Evolutionary conservation across 371 early-diverging fungal genomes (phyloP).

Genomic region (Choanephora cucurbitarum): DNA sequence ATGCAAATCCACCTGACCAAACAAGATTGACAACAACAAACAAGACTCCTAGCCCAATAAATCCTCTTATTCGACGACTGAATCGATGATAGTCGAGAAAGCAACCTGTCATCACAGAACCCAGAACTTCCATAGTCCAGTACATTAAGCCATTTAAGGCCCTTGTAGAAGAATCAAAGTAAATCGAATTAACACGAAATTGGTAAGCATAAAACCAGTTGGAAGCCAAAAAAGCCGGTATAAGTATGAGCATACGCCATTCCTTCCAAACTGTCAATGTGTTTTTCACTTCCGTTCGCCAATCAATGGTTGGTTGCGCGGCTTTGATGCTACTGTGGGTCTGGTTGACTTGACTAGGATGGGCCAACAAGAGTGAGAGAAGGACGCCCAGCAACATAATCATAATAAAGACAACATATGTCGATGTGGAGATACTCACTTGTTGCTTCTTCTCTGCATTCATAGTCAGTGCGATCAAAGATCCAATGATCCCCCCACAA

Average conservation of each 20-base stretch:
- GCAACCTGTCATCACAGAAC: slow-evolving; percentile 50
- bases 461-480: slow-evolving; percentile 63
- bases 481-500: slow-evolving; percentile 76
- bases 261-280: slow-evolving; percentile 63
- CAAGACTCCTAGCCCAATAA: slow-evolving; percentile 48
- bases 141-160: slow-evolving; percentile 67
- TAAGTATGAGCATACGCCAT: slow-evolving; percentile 53
- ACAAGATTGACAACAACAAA: slow-evolving; percentile 49
- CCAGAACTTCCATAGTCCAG: slow-evolving; percentile 70
- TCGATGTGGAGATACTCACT: slow-evolving; percentile 50
- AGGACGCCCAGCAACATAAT: slow-evolving; percentile 62
- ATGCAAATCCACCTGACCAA: slow-evolving; percentile 62
- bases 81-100: slow-evolving; percentile 53
- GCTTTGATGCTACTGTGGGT: slow-evolving; percentile 62
- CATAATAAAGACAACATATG: slow-evolving; percentile 66
- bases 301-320: slow-evolving; percentile 46
- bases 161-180: slow-evolving; percentile 60
- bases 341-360: slow-evolving; percentile 54
- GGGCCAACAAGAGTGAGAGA: slow-evolving; percentile 54
- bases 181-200: slow-evolving; percentile 37
- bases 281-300: slow-evolving; percentile 54
- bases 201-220: slow-evolving; percentile 79
- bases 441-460: slow-evolving; percentile 48
- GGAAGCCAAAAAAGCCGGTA: slow-evolving; percentile 70
- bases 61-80: slow-evolving; percentile 52